phyloP scores from a whole-genome alignment of 179 eudicot genomes.

The Actinidia chinensis region DNA sequence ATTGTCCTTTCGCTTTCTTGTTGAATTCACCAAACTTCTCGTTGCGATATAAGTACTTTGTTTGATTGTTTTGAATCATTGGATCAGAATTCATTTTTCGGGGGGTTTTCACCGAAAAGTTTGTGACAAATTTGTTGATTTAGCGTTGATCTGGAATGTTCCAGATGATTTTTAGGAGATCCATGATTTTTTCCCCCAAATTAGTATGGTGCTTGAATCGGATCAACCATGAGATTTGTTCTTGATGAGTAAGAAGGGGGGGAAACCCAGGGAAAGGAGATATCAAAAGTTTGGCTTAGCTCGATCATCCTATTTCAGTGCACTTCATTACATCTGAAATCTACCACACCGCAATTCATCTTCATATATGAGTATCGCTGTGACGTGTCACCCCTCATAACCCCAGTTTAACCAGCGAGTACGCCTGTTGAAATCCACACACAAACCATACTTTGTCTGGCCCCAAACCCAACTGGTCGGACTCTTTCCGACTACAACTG shows the following conservation, averaged over 20 bases:
- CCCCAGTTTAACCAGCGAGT: no score
- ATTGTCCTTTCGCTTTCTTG: background rate
- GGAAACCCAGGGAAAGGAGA: background rate
- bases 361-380: no score
- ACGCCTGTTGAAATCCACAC: no score
- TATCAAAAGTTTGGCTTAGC: background rate
- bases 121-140: background rate
- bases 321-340: no score
- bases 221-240: background rate
- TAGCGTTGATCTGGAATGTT: background rate
- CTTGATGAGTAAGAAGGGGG: background rate
- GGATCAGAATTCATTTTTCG: conserved; percentile 11
- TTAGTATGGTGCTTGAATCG: background rate
- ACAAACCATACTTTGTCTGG: no score
- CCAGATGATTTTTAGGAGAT: background rate
- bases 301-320: no score
- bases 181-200: background rate
- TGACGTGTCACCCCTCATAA: no score
- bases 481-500: no score
- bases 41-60: no score
- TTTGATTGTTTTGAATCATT: background rate
- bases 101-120: background rate
- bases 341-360: no score
- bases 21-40: background rate
- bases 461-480: no score